Evolutionary conservation across 306 rosid species (phyloP).

Genomic region (Pterocarpus macrocarpus): DNA sequence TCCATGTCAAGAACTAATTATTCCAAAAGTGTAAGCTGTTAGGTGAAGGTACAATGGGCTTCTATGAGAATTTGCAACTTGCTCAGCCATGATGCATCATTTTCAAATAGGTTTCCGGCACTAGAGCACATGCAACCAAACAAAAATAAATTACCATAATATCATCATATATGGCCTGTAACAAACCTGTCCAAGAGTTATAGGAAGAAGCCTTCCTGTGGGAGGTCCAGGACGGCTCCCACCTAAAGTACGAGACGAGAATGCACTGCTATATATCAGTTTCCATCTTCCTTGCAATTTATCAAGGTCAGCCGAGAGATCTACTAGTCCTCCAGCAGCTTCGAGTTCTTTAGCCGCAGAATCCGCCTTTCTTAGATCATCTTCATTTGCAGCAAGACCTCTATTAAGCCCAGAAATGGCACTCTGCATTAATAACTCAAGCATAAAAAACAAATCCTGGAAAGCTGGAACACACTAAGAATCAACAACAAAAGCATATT

Average conservation of each 20-base stretch:
- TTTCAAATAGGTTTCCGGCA: conserved; percentile 18
- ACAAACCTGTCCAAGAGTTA: conserved; percentile 91
- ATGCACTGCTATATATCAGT: conserved; percentile 90
- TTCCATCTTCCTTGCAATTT: conserved; percentile 97
- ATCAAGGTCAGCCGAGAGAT: conserved; percentile 72
- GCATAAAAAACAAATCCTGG: conserved; percentile 16
- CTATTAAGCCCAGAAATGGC: conserved; percentile 91
- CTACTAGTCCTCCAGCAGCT: conserved; percentile 76
- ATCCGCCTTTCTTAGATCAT: conserved; percentile 84
- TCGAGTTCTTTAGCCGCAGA: conserved; percentile 89
- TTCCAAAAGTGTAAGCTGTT: not conserved
- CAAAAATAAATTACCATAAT: not conserved
- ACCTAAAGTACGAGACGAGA: conserved; percentile 86
- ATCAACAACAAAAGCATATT: not conserved
- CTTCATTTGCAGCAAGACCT: conserved; percentile 90
- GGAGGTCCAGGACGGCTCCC: conserved; percentile 99
- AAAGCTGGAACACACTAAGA: not conserved
- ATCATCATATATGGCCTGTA: not conserved
- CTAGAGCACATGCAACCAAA: not conserved
- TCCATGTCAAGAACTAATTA: not conserved
- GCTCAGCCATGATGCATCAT: not conserved
- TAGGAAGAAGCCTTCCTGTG: conserved; percentile 85
- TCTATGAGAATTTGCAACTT: not conserved
- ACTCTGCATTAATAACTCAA: conserved; percentile 64
- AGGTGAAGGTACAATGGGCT: not conserved